Evolutionary conservation across 805 yeast species (phyloP), one percentile per base, ranked within the genome.

Genomic region (Ogataea populi-albae): DNA sequence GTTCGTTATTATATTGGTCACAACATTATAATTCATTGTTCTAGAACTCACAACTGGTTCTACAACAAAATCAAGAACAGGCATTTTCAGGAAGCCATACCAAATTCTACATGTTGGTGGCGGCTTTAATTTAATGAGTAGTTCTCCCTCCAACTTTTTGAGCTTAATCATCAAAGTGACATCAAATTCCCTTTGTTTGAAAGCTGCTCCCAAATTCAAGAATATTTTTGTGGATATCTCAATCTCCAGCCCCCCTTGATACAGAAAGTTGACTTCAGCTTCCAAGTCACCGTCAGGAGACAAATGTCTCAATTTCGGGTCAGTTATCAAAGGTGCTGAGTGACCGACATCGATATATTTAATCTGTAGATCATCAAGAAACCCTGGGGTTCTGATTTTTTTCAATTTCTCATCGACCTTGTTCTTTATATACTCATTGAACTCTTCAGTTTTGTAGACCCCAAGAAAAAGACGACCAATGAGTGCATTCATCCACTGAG

Each of bases 41-140:
- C 94, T 71, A 4, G 95, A 78, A 46, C 95, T 84, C 8, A 91
- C 86, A n/a, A 86, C 76, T 0, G 98, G 98, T 57, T 88, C 97
- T 32, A 89, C 80, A 23, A 73, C 77, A 40, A 91, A 56, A 37
- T 79, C 82, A 54, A 91, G 60, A 6, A 70, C 66, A 0, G 98
- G 98, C 72, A 81, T 86, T 8, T 72, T 61, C 43, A 78, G 84
- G 57, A 88, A 93, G 2, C 86, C 76, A 54, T 87, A 93, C 98
- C 98, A 93, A 1, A 93, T 52, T 51, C 98, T 72, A 35, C 78
- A 79, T 2, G 95, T 80, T 6, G 98, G 98, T 2, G 96, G 95
- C 1, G 94, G 86, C 54, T 93, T 93, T 22, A 91, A 55, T 26
- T 74, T 65, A 15, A 89, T 51, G 0, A 84, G 54, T 38, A 91